Percentiles rank a stretch among this genome's conserved stretches.
Conservation (phyloP, 2,329 filamentous ascomycete species). For the Cercospora sojina region DNA sequence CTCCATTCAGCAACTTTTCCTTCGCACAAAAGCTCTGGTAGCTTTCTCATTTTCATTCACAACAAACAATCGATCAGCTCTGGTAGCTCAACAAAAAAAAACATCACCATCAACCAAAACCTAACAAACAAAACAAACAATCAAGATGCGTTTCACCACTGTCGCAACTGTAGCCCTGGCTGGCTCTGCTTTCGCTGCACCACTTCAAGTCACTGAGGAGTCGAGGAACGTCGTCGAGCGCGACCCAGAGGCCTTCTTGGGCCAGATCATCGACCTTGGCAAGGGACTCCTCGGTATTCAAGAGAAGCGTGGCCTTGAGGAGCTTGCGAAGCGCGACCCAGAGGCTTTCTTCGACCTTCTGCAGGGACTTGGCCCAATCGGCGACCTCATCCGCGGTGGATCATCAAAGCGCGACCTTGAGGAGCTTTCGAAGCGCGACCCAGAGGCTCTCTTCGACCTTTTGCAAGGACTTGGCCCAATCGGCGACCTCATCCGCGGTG, state of each 20-base stretch:
- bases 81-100: background rate
- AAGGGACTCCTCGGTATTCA: background rate
- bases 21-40: constrained; percentile 2
- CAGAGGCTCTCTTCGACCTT: background rate
- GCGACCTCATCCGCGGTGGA: too few species aligned
- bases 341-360: background rate
- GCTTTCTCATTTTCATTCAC: background rate
- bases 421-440: background rate
- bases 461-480: background rate
- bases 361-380: too few species aligned
- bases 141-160: constrained; percentile 1
- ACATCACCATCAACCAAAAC: background rate
- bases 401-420: background rate
- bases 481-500: background rate
- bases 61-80: background rate
- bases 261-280: background rate
- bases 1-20: background rate
- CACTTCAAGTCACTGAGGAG: background rate
- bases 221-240: background rate
- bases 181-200: background rate
- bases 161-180: background rate
- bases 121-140: background rate
- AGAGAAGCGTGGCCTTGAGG: background rate
- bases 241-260: background rate
- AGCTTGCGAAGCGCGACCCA: background rate